These are phyloP conservation scores for Trametes hirsuta DNA, from an alignment of 1,284 basidiomycete genomes.

Conservation along the genomic window DNA sequence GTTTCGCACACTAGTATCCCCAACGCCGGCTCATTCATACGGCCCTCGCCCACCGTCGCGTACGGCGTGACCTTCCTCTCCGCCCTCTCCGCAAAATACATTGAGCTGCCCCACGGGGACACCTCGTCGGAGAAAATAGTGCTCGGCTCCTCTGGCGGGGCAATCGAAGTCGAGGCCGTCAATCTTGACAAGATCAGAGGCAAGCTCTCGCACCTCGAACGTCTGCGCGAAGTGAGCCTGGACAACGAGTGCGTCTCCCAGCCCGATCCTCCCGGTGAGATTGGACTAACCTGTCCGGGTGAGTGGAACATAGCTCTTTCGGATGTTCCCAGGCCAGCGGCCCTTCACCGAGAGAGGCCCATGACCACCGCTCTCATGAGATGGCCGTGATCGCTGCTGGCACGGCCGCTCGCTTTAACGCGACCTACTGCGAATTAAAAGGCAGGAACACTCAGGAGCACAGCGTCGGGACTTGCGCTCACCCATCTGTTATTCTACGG, in stretches of 20 bases:
- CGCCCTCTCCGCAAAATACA: slow-evolving; percentile 79
- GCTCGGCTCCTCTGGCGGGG: slow-evolving; percentile 80
- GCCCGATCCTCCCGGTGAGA: slow-evolving; percentile 56
- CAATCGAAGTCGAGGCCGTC: slow-evolving; percentile 88
- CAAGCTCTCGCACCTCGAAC: slow-evolving; percentile 69
- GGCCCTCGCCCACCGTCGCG: slow-evolving; percentile 58
- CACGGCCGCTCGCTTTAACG: too few relatives aligned
- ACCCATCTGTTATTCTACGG: too few relatives aligned
- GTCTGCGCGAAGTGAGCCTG: slow-evolving; percentile 78
- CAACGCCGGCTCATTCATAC: slow-evolving; percentile 75
- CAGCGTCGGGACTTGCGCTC: too few relatives aligned
- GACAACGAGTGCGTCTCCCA: slow-evolving; percentile 68
- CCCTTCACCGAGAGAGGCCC: not conserved
- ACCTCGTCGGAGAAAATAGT: slow-evolving; percentile 60
- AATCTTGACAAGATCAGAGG: slow-evolving; percentile 77
- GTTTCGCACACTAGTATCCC: slow-evolving; percentile 25
- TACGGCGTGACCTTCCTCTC: slow-evolving; percentile 75
- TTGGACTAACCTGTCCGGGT: slow-evolving; percentile 72
- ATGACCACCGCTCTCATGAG: not conserved
- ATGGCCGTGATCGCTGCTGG: too few relatives aligned
- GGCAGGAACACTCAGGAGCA: too few relatives aligned
- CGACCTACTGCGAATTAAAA: too few relatives aligned
- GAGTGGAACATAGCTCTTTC: slow-evolving; percentile 35
- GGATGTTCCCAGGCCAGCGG: too few relatives aligned
- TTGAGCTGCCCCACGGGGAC: slow-evolving; percentile 60